These are phyloP conservation scores for Tylopilus microsporus DNA, from an alignment of 1,284 basidiomycete genomes.

Conservation along the genomic window DNA sequence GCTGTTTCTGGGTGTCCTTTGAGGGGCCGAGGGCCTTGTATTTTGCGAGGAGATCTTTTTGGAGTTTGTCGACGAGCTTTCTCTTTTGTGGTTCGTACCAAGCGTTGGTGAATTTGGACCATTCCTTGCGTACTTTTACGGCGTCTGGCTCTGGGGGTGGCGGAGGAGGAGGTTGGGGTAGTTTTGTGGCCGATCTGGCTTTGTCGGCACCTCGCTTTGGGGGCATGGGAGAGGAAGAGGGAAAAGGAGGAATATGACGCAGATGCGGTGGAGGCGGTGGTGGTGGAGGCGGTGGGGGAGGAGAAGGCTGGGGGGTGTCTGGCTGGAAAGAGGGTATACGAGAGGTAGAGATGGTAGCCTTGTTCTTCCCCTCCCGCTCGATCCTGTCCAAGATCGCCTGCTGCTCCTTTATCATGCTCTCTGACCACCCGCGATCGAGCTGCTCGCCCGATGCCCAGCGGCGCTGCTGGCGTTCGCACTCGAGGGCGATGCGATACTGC, in stretches of 20 bases:
- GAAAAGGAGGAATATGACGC: slow-evolving; percentile 8
- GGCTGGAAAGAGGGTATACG: slow-evolving; percentile 2
- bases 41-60: slow-evolving; percentile 28
- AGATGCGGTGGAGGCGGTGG: slow-evolving; percentile 1
- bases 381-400: slow-evolving; percentile 40
- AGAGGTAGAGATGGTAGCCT: background rate
- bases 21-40: slow-evolving; percentile 28
- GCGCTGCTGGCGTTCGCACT: slow-evolving; percentile 40
- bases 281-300: background rate
- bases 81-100: slow-evolving; percentile 32
- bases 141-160: slow-evolving; percentile 14
- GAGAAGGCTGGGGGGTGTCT: background rate
- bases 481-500: slow-evolving; percentile 38
- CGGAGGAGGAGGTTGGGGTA: background rate
- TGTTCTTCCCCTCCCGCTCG: slow-evolving; percentile 27
- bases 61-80: slow-evolving; percentile 28
- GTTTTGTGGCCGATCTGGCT: slow-evolving; percentile 20
- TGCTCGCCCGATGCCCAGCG: slow-evolving; percentile 38
- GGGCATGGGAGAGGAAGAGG: slow-evolving; percentile 18
- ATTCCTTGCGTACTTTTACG: slow-evolving; percentile 28
- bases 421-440: slow-evolving; percentile 34
- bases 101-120: slow-evolving; percentile 22
- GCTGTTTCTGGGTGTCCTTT: slow-evolving; percentile 28
- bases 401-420: slow-evolving; percentile 39
- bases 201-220: slow-evolving; percentile 27